Base-by-base conservation (phyloP, 352 stramenopile genomes). In the Globisporangium splendens region DNA sequence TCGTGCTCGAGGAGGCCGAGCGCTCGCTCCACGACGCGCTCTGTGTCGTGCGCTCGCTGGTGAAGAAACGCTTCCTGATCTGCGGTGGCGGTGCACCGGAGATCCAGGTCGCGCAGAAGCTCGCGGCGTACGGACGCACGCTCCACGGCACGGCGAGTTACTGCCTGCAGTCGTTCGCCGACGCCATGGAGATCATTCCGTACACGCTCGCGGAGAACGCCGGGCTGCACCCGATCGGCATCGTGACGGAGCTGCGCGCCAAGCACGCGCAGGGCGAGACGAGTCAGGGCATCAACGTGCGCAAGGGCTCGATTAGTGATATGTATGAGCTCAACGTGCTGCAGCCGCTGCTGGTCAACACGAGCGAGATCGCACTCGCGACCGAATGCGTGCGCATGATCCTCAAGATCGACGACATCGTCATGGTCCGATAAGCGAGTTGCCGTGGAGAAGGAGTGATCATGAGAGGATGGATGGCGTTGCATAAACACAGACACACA, bases 351-450 rank as follows among this genome's bases (percentile, higher is more conserved):
- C 77, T 99, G 46, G 98, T 99, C 38, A 98, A 91, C 69, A 98
- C 91, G 51, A 98, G 91, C 73, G 96, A 98, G 58, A 98, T 99
- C 67, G 77, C 92, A 59, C 86, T 99, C 53, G 97, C 98, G 13
- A 98, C 97, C 42, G 98, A 99, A 78, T 99, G 96, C 67, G 96
- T 99, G 51, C 89, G 91, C 69, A 99, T 99, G 97, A 99, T 99
- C 71, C 93, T 99, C 79, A 99, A 99, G 95, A 98, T 99, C 73
- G 97, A 99, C 70, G 97, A 99, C 86, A 96, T 99, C 55, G 96
- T 99, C 54, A 97, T 98, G 71, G 95, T 98, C 51, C 73, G 86
- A 76, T 95, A 95, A 91, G 74, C 63, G 22, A 15, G 20, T n/a
- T 2, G 28, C 7, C 28, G 28, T 35, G 7, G 7, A 8, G 7